These are phyloP conservation scores for Ramaria rubella DNA, from an alignment of 768 basidiomycete species.

Conservation along the genomic window DNA sequence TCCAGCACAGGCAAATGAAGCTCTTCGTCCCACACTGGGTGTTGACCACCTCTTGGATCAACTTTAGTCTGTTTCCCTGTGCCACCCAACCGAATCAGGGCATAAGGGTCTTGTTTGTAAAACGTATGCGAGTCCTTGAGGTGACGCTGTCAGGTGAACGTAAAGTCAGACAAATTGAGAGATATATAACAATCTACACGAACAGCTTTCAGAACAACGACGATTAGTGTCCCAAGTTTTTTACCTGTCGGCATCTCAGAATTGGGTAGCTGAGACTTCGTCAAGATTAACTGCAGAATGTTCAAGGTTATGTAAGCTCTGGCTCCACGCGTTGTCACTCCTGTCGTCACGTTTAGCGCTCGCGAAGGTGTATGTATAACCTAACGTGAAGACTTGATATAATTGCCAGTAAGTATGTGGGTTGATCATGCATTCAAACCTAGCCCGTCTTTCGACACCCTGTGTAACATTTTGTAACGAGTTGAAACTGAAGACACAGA, in stretches of 20 bases:
- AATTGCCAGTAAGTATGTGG: too few relatives aligned
- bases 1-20: conserved; percentile 68
- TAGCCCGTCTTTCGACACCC: too few relatives aligned
- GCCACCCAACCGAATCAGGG: conserved; percentile 53
- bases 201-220: conserved; percentile 77
- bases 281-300: too few relatives aligned
- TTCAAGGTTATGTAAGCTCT: too few relatives aligned
- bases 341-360: too few relatives aligned
- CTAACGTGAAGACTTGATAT: too few relatives aligned
- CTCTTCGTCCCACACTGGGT: conserved; percentile 91
- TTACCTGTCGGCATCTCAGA: conserved; percentile 15
- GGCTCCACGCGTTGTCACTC: too few relatives aligned
- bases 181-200: conserved; percentile 9
- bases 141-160: conserved; percentile 38
- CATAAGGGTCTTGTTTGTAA: conserved; percentile 89
- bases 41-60: conserved; percentile 84
- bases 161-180: neutral
- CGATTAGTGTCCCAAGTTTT: conserved; percentile 75
- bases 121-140: conserved; percentile 77
- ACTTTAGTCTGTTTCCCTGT: conserved; percentile 61
- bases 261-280: too few relatives aligned
- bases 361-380: too few relatives aligned
- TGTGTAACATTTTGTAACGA: too few relatives aligned
- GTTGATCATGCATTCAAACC: too few relatives aligned
- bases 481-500: too few relatives aligned